phyloP scores from a whole-genome alignment of 495 filamentous ascomycete species.

The Aspergillus cavernicola region DNA sequence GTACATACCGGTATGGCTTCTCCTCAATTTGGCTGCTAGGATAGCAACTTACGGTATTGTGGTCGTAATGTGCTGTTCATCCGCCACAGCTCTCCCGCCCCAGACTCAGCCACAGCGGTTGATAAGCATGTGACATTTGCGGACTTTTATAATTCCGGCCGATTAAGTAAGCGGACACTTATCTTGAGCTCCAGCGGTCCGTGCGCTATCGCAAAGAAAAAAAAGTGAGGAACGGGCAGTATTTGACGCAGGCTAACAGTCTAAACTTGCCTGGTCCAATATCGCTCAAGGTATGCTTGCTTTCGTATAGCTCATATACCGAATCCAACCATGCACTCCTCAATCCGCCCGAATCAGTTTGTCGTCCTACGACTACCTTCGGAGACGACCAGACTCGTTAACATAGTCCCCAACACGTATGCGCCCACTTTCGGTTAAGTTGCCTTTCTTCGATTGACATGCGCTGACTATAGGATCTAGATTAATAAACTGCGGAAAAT shows the following conservation, averaged over 20 bases:
- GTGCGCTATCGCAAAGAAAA: constrained; percentile 26
- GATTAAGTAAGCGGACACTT: constrained; percentile 9
- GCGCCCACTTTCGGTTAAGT: constrained; percentile 31
- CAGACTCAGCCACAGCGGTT: background rate
- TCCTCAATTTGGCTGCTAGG: constrained; percentile 9
- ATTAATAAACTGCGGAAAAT: constrained; percentile 81
- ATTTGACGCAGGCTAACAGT: background rate
- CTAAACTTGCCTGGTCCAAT: background rate
- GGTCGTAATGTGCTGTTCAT: background rate
- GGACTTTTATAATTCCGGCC: background rate
- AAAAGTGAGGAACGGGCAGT: background rate
- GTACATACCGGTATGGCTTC: too few species aligned
- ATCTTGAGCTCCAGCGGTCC: constrained; percentile 15
- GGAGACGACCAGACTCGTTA: constrained; percentile 56
- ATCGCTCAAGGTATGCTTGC: background rate
- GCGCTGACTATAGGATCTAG: constrained; percentile 44
- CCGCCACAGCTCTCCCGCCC: background rate
- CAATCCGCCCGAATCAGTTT: constrained; percentile 60
- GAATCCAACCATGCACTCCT: constrained; percentile 36
- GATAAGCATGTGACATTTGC: background rate
- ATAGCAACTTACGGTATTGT: background rate
- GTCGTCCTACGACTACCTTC: constrained; percentile 67
- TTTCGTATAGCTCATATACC: background rate
- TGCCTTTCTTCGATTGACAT: background rate
- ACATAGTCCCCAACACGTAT: constrained; percentile 75